Percentiles rank a stretch among this genome's conserved stretches.
Evolutionary conservation across 2,329 filamentous ascomycete genomes (phyloP).

Genomic region (Diaporthe helianthi): DNA sequence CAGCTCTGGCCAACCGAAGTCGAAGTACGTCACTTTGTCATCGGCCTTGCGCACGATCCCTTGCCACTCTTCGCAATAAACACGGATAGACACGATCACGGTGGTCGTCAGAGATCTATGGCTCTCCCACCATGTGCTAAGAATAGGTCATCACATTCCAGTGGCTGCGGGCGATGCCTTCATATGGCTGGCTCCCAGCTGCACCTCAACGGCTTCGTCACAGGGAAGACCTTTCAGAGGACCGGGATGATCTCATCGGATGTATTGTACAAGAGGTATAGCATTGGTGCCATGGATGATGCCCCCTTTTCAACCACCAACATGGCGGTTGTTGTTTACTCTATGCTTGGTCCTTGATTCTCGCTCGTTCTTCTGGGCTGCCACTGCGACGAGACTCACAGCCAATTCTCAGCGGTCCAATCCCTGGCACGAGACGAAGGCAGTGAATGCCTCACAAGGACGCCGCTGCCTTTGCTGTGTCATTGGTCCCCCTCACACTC

Average conservation of each 20-base stretch:
- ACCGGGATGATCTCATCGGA: background rate
- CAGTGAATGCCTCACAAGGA: background rate
- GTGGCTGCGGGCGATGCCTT: background rate
- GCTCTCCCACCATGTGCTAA: background rate
- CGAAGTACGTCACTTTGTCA: constrained; percentile 1
- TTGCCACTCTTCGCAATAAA: background rate
- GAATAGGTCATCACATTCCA: background rate
- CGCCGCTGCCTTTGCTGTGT: background rate
- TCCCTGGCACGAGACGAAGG: background rate
- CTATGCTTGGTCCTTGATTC: background rate
- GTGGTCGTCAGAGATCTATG: background rate
- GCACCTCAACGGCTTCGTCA: background rate
- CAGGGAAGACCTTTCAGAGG: background rate
- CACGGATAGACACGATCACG: background rate
- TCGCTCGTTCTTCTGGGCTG: background rate
- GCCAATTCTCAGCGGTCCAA: background rate
- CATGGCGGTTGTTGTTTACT: background rate
- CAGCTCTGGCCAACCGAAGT: background rate
- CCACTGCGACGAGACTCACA: background rate
- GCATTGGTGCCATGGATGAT: background rate
- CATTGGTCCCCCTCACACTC: too few relatives aligned
- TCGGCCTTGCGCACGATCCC: background rate
- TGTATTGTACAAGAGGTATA: background rate
- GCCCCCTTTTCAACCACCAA: background rate
- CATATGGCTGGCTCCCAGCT: background rate